Evolutionary conservation across 345 rosid genomes (phyloP).

Genomic region (Eucalyptus shirleyi): DNA sequence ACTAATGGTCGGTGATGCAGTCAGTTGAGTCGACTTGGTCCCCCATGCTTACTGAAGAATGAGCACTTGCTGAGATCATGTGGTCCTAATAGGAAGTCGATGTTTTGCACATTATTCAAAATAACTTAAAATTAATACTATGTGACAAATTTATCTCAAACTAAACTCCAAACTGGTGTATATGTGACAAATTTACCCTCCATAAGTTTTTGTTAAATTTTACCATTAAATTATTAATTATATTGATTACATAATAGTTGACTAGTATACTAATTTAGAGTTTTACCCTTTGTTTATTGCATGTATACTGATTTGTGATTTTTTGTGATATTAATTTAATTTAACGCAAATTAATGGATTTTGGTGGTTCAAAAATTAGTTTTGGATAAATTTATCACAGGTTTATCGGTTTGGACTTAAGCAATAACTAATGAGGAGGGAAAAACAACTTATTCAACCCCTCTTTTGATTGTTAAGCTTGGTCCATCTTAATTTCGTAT

Average conservation of each 20-base stretch:
- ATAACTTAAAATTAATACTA: not conserved
- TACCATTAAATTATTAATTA: no score
- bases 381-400: rapidly evolving
- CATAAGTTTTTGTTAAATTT: rapidly evolving
- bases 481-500: not conserved
- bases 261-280: no score
- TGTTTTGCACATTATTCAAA: not conserved
- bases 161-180: no score
- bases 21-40: not conserved
- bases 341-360: no score
- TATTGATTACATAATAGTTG: no score
- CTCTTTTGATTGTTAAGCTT: not conserved
- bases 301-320: rapidly evolving
- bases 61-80: not conserved
- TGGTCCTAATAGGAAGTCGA: not conserved
- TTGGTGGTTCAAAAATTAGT: no score
- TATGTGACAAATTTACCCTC: not conserved
- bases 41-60: not conserved
- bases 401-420: no score
- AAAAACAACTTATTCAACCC: not conserved
- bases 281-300: no score
- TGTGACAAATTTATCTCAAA: no score
- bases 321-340: no score
- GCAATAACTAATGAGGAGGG: not conserved
- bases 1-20: not conserved